Evolutionary conservation across 192 early-diverging fungal genomes (phyloP), one percentile per base, ranked within the genome.

Genomic region (Entophlyctis luteolus): DNA sequence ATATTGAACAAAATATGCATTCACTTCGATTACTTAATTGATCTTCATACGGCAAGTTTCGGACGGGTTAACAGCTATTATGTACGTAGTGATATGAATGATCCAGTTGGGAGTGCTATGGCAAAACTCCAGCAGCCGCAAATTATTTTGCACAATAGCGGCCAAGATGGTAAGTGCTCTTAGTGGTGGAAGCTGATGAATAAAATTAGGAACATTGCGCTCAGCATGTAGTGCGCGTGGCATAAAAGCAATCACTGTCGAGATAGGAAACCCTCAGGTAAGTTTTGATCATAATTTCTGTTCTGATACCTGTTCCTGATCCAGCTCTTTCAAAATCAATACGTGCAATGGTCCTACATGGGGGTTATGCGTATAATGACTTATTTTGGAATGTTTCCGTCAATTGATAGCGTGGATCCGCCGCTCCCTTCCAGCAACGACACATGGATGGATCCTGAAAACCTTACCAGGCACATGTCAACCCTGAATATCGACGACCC

Each of bases 31-130:
- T 91, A 89, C 62, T 69, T 94, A 70, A 85, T 95, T 71, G 93
- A 95, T 70, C 69, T 95, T 55, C 93, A 95, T 59, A 95, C 93
- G 0, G 91, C 93, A 0, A 88, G 86, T 31, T 88, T 88, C 62
- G 93, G 93, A 2, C 77, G 93, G 23, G 83, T 89, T 16, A 95
- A 95, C 74, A 90, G 88, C 0, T 87, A 90, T 45, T 95, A 95
- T 77, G 93, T 95, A 12, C 77, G 93, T 28, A 82, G 86, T 59
- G 89, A 95, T 57, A 87, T 95, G 87, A 88, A 89, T 52, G 88
- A 93, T 72, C 69, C 85, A 0, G 79, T 77, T 1, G 81, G 87
- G n/a, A 72, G 85, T 1, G 79, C 80, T 10, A 83, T 95, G 86
- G 92, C 91, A 14, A 87, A 88, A 8, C 75, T 95, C 25, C 91